phyloP scores from a whole-genome alignment of 1,284 basidiomycete genomes.

The Crepidotus sp. region DNA sequence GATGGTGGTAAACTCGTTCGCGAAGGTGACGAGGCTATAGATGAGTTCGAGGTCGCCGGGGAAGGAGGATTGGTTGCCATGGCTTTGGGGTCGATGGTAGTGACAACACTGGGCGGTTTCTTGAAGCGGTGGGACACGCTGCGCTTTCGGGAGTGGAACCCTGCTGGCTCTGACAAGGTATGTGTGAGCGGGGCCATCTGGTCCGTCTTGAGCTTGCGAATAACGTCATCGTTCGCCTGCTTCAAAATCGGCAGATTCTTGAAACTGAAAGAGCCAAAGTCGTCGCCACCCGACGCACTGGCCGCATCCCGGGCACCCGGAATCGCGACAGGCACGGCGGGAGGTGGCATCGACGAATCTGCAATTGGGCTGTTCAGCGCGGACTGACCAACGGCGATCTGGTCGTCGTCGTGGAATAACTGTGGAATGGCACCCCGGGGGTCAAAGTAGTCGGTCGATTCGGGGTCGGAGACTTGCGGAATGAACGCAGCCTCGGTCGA shows the following conservation, averaged over 20 bases:
- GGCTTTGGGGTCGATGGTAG: slow-evolving; percentile 50
- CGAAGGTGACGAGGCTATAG: slow-evolving; percentile 86
- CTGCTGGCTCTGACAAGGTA: slow-evolving; percentile 56
- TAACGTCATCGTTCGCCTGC: slow-evolving; percentile 98
- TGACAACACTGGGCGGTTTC: slow-evolving; percentile 71
- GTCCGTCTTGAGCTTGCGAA: slow-evolving; percentile 86
- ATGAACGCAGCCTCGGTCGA: slow-evolving; percentile 90
- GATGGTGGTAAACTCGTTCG: slow-evolving; percentile 62
- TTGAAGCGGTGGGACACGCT: slow-evolving; percentile 69
- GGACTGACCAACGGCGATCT: slow-evolving; percentile 32
- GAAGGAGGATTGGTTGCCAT: slow-evolving; percentile 68
- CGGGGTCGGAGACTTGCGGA: slow-evolving; percentile 90
- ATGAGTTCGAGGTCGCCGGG: slow-evolving; percentile 88
- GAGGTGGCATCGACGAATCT: slow-evolving; percentile 41
- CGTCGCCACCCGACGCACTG: slow-evolving; percentile 59
- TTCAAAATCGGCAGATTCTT: slow-evolving; percentile 96
- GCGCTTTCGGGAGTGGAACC: slow-evolving; percentile 51
- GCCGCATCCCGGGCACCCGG: slow-evolving; percentile 38
- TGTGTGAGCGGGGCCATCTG: slow-evolving; percentile 67
- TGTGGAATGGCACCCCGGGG: slow-evolving; percentile 86
- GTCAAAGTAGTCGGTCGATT: slow-evolving; percentile 99
- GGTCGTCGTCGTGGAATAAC: slow-evolving; percentile 80
- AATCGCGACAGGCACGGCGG: slow-evolving; percentile 41
- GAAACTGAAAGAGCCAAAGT: slow-evolving; percentile 99
- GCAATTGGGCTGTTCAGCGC: slow-evolving; percentile 34